A percentile compares a stretch with the other conserved stretches of the same genome.
phyloP scores from a whole-genome alignment of 345 rosid species.

The Citrus hindsii region DNA sequence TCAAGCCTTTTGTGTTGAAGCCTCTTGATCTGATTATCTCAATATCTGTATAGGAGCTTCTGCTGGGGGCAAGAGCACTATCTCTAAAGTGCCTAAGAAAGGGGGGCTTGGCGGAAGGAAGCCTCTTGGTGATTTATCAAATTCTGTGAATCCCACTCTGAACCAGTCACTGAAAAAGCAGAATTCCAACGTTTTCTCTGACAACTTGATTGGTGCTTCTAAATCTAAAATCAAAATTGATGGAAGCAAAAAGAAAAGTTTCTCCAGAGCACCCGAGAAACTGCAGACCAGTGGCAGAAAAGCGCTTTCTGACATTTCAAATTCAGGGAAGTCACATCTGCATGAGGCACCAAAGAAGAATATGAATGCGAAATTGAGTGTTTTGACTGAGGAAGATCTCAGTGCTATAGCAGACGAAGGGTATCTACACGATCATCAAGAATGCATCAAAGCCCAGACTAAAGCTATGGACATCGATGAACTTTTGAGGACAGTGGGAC shows the following conservation, averaged over 20 bases:
- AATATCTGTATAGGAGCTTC: slow-evolving; percentile 23
- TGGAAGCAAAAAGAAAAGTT: slow-evolving; percentile 33
- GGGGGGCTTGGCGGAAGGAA: slow-evolving; percentile 47
- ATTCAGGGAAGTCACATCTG: slow-evolving; percentile 30
- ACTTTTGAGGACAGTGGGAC: slow-evolving; percentile 41
- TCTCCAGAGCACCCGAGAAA: slow-evolving; percentile 29
- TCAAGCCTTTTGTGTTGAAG: background rate
- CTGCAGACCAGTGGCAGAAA: slow-evolving; percentile 31
- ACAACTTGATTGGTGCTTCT: slow-evolving; percentile 23
- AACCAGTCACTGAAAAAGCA: slow-evolving; percentile 35
- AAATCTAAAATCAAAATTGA: slow-evolving; percentile 16
- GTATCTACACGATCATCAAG: slow-evolving; percentile 50
- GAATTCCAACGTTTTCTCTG: slow-evolving; percentile 21
- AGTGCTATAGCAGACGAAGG: slow-evolving; percentile 30
- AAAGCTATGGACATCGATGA: slow-evolving; percentile 30
- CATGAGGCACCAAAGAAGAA: slow-evolving; percentile 38
- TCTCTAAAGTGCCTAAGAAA: slow-evolving; percentile 28
- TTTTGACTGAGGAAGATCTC: slow-evolving; percentile 26
- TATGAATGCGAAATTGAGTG: slow-evolving; percentile 20
- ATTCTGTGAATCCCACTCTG: slow-evolving; percentile 36
- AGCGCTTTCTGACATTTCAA: slow-evolving; percentile 59
- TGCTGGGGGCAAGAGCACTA: slow-evolving; percentile 28
- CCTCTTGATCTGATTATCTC: background rate
- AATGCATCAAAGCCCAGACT: slow-evolving; percentile 43
- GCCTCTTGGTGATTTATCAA: slow-evolving; percentile 65